Evolutionary conservation across 2,329 filamentous ascomycete species (phyloP).

Genomic region (Penicillium palitans): DNA sequence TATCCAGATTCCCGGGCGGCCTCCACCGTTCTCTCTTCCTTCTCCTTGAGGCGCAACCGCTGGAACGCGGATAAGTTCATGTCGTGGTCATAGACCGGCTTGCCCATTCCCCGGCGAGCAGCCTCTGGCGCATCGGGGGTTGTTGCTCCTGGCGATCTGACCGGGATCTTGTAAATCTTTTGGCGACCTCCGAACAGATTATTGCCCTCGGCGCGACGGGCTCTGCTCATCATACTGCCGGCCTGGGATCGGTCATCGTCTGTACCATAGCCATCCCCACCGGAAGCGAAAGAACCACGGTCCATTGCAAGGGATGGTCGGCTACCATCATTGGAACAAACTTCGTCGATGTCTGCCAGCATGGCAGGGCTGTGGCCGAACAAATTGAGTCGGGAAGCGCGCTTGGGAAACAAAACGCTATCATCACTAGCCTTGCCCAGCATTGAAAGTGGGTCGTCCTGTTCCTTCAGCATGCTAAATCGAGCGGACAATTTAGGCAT

Average conservation of each 20-base stretch:
- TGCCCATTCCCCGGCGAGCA: slow-evolving; percentile 53
- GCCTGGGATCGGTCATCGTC: slow-evolving; percentile 64
- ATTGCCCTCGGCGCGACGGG: slow-evolving; percentile 84
- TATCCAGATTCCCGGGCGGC: slow-evolving; percentile 45
- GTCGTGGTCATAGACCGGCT: slow-evolving; percentile 81
- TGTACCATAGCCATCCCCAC: slow-evolving; percentile 58
- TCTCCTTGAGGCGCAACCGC: slow-evolving; percentile 61
- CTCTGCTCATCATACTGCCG: slow-evolving; percentile 78
- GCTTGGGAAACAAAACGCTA: slow-evolving; percentile 81
- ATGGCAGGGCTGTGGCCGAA: slow-evolving; percentile 62
- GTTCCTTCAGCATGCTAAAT: slow-evolving; percentile 95
- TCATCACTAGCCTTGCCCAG: slow-evolving; percentile 94
- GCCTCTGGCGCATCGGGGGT: slow-evolving; percentile 30
- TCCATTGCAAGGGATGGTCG: slow-evolving; percentile 60
- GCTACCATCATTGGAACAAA: slow-evolving; percentile 70
- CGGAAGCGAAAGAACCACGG: slow-evolving; percentile 66
- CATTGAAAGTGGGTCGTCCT: slow-evolving; percentile 85
- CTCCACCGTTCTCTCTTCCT: slow-evolving; percentile 49
- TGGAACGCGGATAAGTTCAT: slow-evolving; percentile 81
- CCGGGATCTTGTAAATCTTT: slow-evolving; percentile 86
- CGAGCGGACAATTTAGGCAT: slow-evolving; percentile 94
- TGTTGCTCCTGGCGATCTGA: slow-evolving; percentile 43
- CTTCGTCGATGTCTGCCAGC: slow-evolving; percentile 85
- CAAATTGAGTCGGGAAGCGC: slow-evolving; percentile 74
- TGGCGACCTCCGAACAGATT: slow-evolving; percentile 91